These are phyloP conservation scores for Xylariaceae sp. DNA, from an alignment of 2,329 filamentous ascomycete species.

Conservation along the genomic window DNA sequence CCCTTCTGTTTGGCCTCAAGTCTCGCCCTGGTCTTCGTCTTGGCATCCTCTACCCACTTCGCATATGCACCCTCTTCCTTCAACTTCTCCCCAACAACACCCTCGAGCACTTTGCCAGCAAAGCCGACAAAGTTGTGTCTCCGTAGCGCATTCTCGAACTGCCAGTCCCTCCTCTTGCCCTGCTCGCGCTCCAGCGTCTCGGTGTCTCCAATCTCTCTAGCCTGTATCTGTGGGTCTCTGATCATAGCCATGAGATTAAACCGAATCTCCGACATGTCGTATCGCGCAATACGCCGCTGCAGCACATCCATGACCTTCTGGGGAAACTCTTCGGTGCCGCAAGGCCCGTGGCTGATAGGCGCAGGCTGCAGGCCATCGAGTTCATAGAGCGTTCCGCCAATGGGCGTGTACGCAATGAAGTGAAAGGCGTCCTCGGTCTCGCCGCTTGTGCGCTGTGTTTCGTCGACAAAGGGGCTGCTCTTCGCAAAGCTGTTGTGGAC, in stretches of 20 bases:
- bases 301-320: slow-evolving; percentile 81
- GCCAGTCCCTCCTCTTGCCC: slow-evolving; percentile 79
- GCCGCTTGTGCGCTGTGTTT: slow-evolving; percentile 70
- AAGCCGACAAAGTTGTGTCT: slow-evolving; percentile 97
- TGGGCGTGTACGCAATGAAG: slow-evolving; percentile 89
- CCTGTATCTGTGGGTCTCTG: slow-evolving; percentile 71
- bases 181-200: slow-evolving; percentile 77
- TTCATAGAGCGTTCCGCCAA: slow-evolving; percentile 82
- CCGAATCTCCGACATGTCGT: slow-evolving; percentile 81
- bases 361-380: slow-evolving; percentile 91
- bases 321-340: slow-evolving; percentile 62
- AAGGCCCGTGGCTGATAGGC: slow-evolving; percentile 82
- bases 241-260: slow-evolving; percentile 97
- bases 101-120: slow-evolving; percentile 83
- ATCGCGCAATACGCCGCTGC: slow-evolving; percentile 76
- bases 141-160: slow-evolving; percentile 89
- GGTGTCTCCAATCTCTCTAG: slow-evolving; percentile 75
- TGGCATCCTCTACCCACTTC: slow-evolving; percentile 67
- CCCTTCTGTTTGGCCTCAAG: slow-evolving; percentile 37
- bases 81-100: slow-evolving; percentile 73
- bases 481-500: slow-evolving; percentile 89
- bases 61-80: slow-evolving; percentile 64
- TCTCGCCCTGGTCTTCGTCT: slow-evolving; percentile 49
- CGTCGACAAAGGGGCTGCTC: slow-evolving; percentile 86
- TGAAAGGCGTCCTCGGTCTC: slow-evolving; percentile 90